Evolutionary conservation across 2,329 filamentous ascomycete species (phyloP).

Genomic region (Arachnomyces sp.): DNA sequence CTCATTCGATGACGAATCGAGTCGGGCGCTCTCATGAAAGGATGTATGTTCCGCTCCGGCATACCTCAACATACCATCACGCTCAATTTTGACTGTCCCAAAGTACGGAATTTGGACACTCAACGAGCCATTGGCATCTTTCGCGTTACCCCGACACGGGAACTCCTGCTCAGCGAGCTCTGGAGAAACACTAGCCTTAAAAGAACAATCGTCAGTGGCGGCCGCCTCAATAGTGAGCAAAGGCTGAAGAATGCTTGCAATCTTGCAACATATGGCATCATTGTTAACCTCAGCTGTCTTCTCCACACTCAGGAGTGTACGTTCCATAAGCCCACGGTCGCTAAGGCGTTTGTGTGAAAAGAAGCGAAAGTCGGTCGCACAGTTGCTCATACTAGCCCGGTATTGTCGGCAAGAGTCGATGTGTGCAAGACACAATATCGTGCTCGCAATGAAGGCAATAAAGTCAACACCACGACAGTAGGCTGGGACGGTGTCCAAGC

Average conservation of each 20-base stretch:
- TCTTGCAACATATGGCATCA: slow-evolving; percentile 25
- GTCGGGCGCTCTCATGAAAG: neutral
- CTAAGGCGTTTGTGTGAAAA: slow-evolving; percentile 32
- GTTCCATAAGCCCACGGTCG: slow-evolving; percentile 36
- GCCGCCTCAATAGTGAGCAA: slow-evolving; percentile 15
- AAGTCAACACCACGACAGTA: slow-evolving; percentile 48
- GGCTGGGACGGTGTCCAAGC: slow-evolving; percentile 28
- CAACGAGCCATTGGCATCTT: slow-evolving; percentile 12
- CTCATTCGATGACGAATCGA: neutral
- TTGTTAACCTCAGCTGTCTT: slow-evolving; percentile 17
- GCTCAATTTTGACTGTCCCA: slow-evolving; percentile 32
- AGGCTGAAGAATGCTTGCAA: slow-evolving; percentile 11
- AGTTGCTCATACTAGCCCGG: neutral
- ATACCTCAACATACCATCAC: neutral
- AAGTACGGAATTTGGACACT: slow-evolving; percentile 39
- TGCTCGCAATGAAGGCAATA: slow-evolving; percentile 37
- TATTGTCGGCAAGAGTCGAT: slow-evolving; percentile 30
- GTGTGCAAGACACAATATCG: slow-evolving; percentile 41
- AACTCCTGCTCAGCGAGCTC: neutral
- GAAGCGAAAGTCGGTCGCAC: slow-evolving; percentile 2
- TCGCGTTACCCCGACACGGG: too few relatives aligned
- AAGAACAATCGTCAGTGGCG: neutral
- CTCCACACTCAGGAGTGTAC: slow-evolving; percentile 30
- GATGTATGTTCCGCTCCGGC: neutral
- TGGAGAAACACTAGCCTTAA: neutral